Percentiles rank a stretch among this genome's conserved stretches.
Evolutionary conservation across 2,329 filamentous ascomycete genomes (phyloP).

Genomic region (Macroventuria anomochaeta): DNA sequence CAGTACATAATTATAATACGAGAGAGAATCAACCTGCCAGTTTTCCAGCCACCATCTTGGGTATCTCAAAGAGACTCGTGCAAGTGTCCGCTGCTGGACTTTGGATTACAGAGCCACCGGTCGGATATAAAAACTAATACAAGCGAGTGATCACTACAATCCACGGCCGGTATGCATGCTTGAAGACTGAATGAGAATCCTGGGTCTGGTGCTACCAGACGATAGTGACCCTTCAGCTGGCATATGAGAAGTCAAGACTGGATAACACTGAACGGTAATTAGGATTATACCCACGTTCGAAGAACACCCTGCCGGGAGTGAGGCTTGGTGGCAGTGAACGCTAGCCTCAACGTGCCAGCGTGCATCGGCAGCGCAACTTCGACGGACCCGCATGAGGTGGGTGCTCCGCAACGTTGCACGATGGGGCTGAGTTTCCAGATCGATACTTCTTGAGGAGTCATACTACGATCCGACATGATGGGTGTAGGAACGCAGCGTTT

Average conservation of each 20-base stretch:
- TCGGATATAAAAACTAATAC: not conserved
- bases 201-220: too few species aligned
- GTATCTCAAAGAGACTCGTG: too few species aligned
- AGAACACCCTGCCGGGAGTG: not conserved
- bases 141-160: not conserved
- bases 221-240: too few species aligned
- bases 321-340: constrained; percentile 17
- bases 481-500: constrained; percentile 8
- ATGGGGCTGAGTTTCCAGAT: constrained; percentile 20
- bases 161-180: not conserved
- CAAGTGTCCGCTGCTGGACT: not conserved
- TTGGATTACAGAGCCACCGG: not conserved
- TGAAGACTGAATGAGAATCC: too few species aligned
- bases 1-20: too few species aligned
- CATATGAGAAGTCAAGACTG: too few species aligned
- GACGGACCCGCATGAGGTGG: constrained; percentile 3
- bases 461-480: constrained; percentile 7
- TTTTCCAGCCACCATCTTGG: too few species aligned
- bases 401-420: constrained; percentile 20
- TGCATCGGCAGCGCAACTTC: constrained; percentile 3
- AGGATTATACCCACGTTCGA: too few species aligned
- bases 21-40: too few species aligned
- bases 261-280: too few species aligned
- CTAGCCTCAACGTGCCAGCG: constrained; percentile 18
- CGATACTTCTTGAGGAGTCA: constrained; percentile 8